Conservation (phyloP, 2,329 filamentous ascomycete species). For the Chlorencoelia australis region DNA sequence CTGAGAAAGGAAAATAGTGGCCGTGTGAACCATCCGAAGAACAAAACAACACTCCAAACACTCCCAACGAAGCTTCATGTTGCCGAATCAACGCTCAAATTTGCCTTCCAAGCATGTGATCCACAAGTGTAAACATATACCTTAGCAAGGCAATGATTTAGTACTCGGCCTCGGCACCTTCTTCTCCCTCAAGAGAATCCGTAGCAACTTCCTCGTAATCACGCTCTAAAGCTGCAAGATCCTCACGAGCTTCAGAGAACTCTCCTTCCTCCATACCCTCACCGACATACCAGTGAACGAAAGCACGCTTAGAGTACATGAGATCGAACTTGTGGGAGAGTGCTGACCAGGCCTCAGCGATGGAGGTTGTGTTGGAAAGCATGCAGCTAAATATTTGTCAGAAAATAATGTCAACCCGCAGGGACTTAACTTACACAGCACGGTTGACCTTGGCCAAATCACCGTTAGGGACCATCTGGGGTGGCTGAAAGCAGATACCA, state of each 20-base stretch:
- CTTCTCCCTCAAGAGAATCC: constrained; percentile 83
- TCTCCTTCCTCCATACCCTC: constrained; percentile 99
- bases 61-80: constrained; percentile 20
- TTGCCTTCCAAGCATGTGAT: constrained; percentile 22
- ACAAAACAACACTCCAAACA: constrained; percentile 22
- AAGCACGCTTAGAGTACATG: constrained; percentile 99
- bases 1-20: constrained; percentile 18
- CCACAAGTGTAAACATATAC: constrained; percentile 21
- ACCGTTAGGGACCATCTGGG: constrained; percentile 74
- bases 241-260: constrained; percentile 98
- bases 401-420: too few species aligned
- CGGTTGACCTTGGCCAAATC: constrained; percentile 50
- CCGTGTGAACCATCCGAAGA: constrained; percentile 16
- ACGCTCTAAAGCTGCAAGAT: constrained; percentile 92
- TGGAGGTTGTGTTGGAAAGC: constrained; percentile 97
- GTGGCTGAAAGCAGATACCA: constrained; percentile 99
- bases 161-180: constrained; percentile 62
- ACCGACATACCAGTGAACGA: constrained; percentile 99
- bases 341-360: constrained; percentile 94
- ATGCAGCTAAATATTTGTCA: constrained; percentile 80
- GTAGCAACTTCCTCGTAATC: constrained; percentile 98
- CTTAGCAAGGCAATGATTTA: constrained; percentile 14
- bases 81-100: constrained; percentile 23
- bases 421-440: constrained; percentile 65
- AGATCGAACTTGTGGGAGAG: constrained; percentile 98